These are phyloP conservation scores for Letharia lupina DNA, from an alignment of 495 filamentous ascomycete genomes.

Conservation along the genomic window DNA sequence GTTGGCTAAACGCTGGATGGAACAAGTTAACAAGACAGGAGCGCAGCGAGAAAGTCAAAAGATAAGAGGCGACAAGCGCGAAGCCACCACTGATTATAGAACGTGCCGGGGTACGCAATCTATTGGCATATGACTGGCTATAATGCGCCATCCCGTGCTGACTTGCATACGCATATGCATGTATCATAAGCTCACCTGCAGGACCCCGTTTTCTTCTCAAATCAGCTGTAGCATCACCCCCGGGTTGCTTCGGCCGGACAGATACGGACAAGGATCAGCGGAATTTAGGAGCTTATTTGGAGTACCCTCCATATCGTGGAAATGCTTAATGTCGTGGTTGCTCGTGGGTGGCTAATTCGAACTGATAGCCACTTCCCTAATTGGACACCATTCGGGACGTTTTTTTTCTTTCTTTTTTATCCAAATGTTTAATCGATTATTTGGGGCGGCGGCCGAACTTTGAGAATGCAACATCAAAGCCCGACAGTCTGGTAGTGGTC, in stretches of 20 bases:
- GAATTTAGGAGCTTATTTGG: neutral
- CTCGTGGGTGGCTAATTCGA: neutral
- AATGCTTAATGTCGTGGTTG: neutral
- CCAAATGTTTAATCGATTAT: neutral
- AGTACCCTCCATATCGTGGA: neutral
- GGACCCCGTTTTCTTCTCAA: neutral
- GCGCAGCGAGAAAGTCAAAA: neutral
- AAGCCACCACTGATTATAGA: neutral
- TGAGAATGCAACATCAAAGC: neutral
- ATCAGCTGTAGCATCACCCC: neutral
- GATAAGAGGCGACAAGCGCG: constrained; percentile 20
- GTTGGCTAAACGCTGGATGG: constrained; percentile 9
- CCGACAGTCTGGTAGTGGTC: neutral
- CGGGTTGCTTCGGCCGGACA: neutral
- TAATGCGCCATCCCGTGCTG: constrained; percentile 2
- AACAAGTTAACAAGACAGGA: neutral
- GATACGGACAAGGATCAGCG: constrained; percentile 4
- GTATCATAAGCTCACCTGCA: constrained; percentile 9
- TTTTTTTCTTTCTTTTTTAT: neutral
- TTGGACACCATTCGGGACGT: neutral
- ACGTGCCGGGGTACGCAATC: neutral
- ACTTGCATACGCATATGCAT: constrained; percentile 14
- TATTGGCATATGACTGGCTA: constrained; percentile 4
- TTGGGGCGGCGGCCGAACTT: neutral
- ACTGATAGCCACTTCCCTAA: neutral